Evolutionary conservation across 805 yeast species (phyloP).

Genomic region (Candida sphagnicola): DNA sequence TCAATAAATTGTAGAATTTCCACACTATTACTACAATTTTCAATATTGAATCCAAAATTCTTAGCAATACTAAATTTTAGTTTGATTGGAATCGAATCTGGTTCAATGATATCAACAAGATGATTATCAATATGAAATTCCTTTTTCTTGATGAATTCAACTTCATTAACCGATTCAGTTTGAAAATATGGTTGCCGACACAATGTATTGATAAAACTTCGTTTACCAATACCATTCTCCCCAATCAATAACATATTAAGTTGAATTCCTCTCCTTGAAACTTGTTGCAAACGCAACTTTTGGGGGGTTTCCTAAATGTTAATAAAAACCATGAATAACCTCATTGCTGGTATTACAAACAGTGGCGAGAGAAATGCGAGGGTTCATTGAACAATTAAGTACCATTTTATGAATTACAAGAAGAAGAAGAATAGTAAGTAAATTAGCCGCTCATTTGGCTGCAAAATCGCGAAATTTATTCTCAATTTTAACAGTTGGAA

Average conservation of each 20-base stretch:
- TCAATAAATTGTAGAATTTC: constrained; percentile 66
- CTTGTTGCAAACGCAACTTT: constrained; percentile 16
- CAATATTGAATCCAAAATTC: constrained; percentile 22
- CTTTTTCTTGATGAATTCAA: constrained; percentile 9
- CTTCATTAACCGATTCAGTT: neutral
- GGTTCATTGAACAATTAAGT: too few species aligned
- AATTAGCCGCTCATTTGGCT: constrained; percentile 1
- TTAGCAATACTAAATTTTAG: constrained; percentile 18
- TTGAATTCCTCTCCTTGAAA: constrained; percentile 17
- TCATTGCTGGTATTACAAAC: neutral
- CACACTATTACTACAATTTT: constrained; percentile 13
- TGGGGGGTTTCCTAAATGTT: constrained; percentile 11
- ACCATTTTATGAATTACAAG: neutral
- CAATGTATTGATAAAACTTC: constrained; percentile 73
- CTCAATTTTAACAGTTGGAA: too few species aligned
- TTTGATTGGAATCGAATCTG: constrained; percentile 14
- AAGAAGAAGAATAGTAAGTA: neutral
- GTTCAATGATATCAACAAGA: constrained; percentile 7
- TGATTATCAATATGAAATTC: constrained; percentile 7
- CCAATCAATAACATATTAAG: constrained; percentile 31
- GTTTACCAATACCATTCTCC: constrained; percentile 53
- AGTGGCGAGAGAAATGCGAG: neutral
- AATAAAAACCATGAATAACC: neutral
- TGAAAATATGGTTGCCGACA: constrained; percentile 40
- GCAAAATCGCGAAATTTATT: constrained; percentile 1